A percentile compares a stretch with the other conserved stretches of the same genome.
These are phyloP conservation scores for Hymenoscyphus linearis DNA, from an alignment of 2,329 filamentous ascomycete species.

Conservation along the genomic window DNA sequence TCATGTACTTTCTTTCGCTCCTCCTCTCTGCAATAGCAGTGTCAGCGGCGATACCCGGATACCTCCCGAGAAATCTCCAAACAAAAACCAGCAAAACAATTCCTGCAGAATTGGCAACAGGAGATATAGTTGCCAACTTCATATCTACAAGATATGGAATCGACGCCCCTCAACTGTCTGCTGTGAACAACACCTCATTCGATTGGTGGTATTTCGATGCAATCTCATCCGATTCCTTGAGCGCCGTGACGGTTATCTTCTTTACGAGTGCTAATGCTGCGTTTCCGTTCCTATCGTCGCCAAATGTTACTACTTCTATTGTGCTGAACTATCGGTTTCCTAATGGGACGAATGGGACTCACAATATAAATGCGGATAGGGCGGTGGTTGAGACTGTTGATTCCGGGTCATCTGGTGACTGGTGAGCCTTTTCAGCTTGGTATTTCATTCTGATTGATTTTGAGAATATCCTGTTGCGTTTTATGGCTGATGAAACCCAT, in stretches of 20 bases:
- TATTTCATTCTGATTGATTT: not conserved
- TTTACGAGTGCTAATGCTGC: slow-evolving; percentile 29
- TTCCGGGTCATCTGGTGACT: slow-evolving; percentile 12
- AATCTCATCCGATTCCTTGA: slow-evolving; percentile 27
- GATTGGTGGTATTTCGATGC: slow-evolving; percentile 40
- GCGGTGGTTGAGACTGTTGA: slow-evolving; percentile 13
- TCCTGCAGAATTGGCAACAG: not conserved
- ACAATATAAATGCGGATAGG: slow-evolving; percentile 8
- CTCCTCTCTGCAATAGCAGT: slow-evolving; percentile 1
- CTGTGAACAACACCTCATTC: slow-evolving; percentile 16
- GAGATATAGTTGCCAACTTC: slow-evolving; percentile 68
- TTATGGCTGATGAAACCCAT: no score
- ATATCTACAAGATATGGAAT: slow-evolving; percentile 49
- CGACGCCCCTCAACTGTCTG: slow-evolving; percentile 21
- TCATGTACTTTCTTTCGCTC: not conserved
- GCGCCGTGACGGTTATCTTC: slow-evolving; percentile 32
- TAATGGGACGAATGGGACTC: slow-evolving; percentile 11
- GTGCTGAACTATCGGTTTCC: slow-evolving; percentile 11
- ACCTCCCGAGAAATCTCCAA: not conserved
- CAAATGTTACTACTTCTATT: slow-evolving; percentile 6
- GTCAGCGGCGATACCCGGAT: not conserved
- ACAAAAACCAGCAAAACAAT: slow-evolving; percentile 4
- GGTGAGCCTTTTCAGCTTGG: not conserved
- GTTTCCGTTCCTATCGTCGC: slow-evolving; percentile 32
- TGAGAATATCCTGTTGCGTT: no score